A percentile compares a stretch with the other conserved stretches of the same genome.
Evolutionary conservation across 495 filamentous ascomycete genomes (phyloP).

Genomic region (Arthonia radiata): DNA sequence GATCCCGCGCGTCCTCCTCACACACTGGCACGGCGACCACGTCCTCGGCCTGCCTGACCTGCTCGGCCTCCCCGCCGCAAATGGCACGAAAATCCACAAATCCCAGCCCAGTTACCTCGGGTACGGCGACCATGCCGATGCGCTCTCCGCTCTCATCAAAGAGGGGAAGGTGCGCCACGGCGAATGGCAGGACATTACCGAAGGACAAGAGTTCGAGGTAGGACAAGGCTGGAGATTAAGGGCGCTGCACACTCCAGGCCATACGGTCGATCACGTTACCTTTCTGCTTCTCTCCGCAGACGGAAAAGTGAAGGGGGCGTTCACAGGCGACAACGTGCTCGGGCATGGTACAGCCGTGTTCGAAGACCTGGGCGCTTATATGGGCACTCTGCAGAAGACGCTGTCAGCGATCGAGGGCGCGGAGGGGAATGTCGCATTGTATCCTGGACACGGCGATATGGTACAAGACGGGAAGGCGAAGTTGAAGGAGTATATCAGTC

Average conservation of each 20-base stretch:
- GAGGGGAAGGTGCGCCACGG: slow-evolving; percentile 23
- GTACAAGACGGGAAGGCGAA: slow-evolving; percentile 37
- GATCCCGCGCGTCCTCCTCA: slow-evolving; percentile 42
- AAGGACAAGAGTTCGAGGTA: slow-evolving; percentile 48
- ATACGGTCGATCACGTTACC: slow-evolving; percentile 66
- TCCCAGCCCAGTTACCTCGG: slow-evolving; percentile 6
- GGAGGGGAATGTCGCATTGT: no score
- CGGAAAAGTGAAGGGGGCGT: slow-evolving; percentile 59
- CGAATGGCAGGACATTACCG: slow-evolving; percentile 22
- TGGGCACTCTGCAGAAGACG: slow-evolving; percentile 53
- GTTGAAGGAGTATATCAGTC: slow-evolving; percentile 58
- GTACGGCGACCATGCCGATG: slow-evolving; percentile 9
- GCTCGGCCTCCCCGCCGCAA: slow-evolving; percentile 30
- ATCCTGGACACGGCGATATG: slow-evolving; percentile 69
- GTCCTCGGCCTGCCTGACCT: slow-evolving; percentile 47
- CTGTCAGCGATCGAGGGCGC: slow-evolving; percentile 31
- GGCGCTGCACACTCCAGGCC: slow-evolving; percentile 60
- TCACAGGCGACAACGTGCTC: slow-evolving; percentile 87
- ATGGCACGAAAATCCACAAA: slow-evolving; percentile 29
- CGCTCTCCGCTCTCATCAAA: slow-evolving; percentile 11
- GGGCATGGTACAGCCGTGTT: slow-evolving; percentile 88
- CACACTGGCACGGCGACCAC: slow-evolving; percentile 85
- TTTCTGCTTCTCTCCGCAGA: slow-evolving; percentile 17
- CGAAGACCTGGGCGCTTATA: slow-evolving; percentile 51
- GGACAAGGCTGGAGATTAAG: slow-evolving; percentile 55